A percentile compares a stretch with the other conserved stretches of the same genome.
Evolutionary conservation across 2,329 filamentous ascomycete genomes (phyloP).

Genomic region (Lizonia empirigonia): DNA sequence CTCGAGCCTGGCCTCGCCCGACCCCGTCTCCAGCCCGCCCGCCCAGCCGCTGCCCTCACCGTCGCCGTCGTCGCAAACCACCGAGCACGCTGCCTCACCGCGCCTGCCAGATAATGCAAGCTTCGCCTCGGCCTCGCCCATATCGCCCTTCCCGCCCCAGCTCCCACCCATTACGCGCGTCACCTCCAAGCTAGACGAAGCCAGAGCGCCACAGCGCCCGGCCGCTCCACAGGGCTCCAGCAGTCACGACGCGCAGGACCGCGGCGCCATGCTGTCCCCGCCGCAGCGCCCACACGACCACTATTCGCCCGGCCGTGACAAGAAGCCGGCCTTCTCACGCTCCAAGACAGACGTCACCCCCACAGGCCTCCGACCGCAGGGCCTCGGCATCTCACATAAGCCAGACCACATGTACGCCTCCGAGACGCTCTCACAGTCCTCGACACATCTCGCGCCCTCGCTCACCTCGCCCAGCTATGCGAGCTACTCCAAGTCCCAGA

Average conservation of each 20-base stretch:
- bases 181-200: constrained; percentile 40
- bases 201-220: constrained; percentile 19
- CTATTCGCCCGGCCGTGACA: constrained; percentile 29
- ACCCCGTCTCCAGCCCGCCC: constrained; percentile 35
- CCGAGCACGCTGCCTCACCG: constrained; percentile 40
- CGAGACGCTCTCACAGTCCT: constrained; percentile 27
- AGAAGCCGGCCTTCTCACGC: constrained; percentile 26
- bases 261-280: constrained; percentile 28
- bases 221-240: constrained; percentile 12
- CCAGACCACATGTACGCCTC: constrained; percentile 22
- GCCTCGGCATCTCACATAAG: constrained; percentile 34
- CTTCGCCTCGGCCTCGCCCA: constrained; percentile 41
- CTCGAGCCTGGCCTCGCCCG: constrained; percentile 43
- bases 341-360: constrained; percentile 31
- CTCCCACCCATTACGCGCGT: constrained; percentile 49
- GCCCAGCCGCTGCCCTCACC: constrained; percentile 36
- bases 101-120: constrained; percentile 39
- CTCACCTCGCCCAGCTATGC: constrained; percentile 35
- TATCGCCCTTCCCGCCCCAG: constrained; percentile 47
- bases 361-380: constrained; percentile 38
- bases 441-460: constrained; percentile 31
- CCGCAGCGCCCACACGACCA: constrained; percentile 25
- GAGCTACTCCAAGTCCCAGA: constrained; percentile 39
- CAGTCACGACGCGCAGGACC: constrained; percentile 18
- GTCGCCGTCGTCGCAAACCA: constrained; percentile 37